Evolutionary conservation across 176 grass and related monocot species (phyloP).

Genomic region (Pontederia paniculata): DNA sequence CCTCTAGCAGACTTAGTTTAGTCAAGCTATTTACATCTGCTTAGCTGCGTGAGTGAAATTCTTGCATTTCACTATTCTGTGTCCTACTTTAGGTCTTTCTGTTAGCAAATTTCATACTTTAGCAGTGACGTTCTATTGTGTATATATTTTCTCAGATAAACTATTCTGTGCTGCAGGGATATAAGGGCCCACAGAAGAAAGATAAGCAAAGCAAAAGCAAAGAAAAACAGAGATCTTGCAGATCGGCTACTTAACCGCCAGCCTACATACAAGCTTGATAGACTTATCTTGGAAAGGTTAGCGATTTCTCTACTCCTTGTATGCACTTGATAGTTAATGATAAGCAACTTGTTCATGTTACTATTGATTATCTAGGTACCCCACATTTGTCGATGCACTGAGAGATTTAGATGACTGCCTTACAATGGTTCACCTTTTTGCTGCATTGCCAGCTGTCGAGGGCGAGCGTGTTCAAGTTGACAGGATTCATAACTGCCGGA

Average conservation of each 20-base stretch:
- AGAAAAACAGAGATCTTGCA: constrained; percentile 85
- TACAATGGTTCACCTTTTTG: constrained; percentile 96
- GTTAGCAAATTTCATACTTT: background rate
- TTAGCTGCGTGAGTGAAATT: no score
- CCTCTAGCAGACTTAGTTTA: no score
- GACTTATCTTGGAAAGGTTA: constrained; percentile 82
- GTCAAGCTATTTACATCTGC: background rate
- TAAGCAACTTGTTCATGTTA: background rate
- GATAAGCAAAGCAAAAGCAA: constrained; percentile 75
- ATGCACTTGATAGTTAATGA: background rate
- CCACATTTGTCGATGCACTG: constrained; percentile 85
- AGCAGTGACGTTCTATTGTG: background rate
- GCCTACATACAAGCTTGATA: constrained; percentile 85
- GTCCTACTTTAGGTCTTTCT: background rate
- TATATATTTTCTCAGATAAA: background rate
- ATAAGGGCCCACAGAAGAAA: constrained; percentile 57
- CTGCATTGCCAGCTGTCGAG: constrained; percentile 82
- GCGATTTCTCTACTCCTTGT: background rate
- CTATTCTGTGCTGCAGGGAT: constrained; percentile 35
- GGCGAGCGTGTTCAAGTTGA: constrained; percentile 76
- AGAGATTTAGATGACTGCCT: constrained; percentile 96
- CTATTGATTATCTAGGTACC: constrained; percentile 39
- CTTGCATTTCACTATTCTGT: no score
- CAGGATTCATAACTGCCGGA: constrained; percentile 76
- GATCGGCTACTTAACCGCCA: constrained; percentile 58